phyloP scores from a whole-genome alignment of 352 stramenopile species.

The Pythium periplocum region DNA sequence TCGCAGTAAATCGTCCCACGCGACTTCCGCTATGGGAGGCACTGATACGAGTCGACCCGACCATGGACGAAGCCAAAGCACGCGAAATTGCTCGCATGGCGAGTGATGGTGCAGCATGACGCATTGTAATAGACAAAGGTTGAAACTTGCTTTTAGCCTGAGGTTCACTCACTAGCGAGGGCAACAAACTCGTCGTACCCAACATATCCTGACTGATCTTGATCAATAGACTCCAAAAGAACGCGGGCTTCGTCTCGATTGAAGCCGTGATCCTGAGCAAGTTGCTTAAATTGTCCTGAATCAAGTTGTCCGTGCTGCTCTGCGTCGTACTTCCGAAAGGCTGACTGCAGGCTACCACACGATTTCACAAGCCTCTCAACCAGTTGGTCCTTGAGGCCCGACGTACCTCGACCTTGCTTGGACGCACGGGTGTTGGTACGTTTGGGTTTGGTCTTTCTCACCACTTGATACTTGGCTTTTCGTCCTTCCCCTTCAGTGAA shows the following conservation, averaged over 20 bases:
- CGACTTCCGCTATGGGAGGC: constrained; percentile 62
- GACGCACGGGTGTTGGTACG: constrained; percentile 12
- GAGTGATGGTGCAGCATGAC: constrained; percentile 2
- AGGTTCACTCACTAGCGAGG: no score
- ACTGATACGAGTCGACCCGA: constrained; percentile 63
- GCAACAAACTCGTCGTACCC: constrained; percentile 46
- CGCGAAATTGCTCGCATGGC: constrained; percentile 25
- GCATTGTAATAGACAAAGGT: no score
- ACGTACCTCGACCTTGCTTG: constrained; percentile 11
- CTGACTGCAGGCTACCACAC: constrained; percentile 42
- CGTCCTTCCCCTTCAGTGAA: constrained; percentile 21
- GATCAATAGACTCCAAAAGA: constrained; percentile 34
- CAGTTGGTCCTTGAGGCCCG: constrained; percentile 45
- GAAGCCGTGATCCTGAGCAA: constrained; percentile 32
- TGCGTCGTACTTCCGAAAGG: constrained; percentile 48
- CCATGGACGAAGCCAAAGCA: constrained; percentile 41
- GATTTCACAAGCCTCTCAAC: constrained; percentile 31
- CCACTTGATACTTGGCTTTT: constrained; percentile 13
- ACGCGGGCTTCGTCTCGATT: constrained; percentile 21
- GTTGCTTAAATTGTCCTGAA: constrained; percentile 37
- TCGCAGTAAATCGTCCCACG: constrained; percentile 33
- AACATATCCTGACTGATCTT: constrained; percentile 40
- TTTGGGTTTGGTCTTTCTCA: constrained; percentile 5
- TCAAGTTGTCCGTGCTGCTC: constrained; percentile 30
- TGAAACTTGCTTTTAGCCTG: no score